Conservation (phyloP, 176 grass and related monocot species). For the Aegilops tauschii region DNA sequence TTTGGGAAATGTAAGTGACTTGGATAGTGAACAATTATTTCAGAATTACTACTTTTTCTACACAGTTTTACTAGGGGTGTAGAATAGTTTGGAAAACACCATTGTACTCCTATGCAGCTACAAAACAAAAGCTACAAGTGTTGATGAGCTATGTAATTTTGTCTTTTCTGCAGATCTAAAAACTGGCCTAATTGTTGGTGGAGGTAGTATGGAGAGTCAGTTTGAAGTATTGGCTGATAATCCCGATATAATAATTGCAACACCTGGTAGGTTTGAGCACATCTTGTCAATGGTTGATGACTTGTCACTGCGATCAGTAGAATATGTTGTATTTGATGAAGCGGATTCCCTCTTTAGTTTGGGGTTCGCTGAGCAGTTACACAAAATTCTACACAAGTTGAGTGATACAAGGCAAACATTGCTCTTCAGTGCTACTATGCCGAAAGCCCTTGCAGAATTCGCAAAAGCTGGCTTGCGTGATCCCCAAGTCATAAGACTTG, state of each 20-base stretch:
- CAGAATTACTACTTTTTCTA: not conserved
- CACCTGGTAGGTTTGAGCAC: constrained; percentile 89
- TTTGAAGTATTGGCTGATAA: constrained; percentile 84
- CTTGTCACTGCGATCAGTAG: constrained; percentile 79
- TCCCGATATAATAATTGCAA: constrained; percentile 99
- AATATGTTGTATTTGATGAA: constrained; percentile 99
- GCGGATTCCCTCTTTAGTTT: constrained; percentile 84
- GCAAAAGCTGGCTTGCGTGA: constrained; percentile 86
- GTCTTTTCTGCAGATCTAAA: constrained; percentile 51
- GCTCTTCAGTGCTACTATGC: constrained; percentile 92
- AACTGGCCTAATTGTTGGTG: constrained; percentile 86
- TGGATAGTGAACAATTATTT: not conserved
- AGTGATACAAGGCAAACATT: constrained; percentile 79
- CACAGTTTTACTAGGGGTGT: not conserved
- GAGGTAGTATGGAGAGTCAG: constrained; percentile 95
- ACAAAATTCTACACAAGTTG: constrained; percentile 66
- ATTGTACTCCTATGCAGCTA: not conserved
- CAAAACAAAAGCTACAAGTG: not conserved
- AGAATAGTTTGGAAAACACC: not conserved
- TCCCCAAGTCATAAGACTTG: constrained; percentile 75
- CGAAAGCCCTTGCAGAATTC: constrained; percentile 77
- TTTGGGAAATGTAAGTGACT: not conserved
- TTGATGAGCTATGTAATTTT: not conserved
- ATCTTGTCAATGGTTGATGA: constrained; percentile 79
- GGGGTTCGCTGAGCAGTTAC: constrained; percentile 69